A percentile compares a stretch with the other conserved stretches of the same genome.
Conservation (phyloP, 768 basidiomycete genomes). For the Cyclocybe aegerita region DNA sequence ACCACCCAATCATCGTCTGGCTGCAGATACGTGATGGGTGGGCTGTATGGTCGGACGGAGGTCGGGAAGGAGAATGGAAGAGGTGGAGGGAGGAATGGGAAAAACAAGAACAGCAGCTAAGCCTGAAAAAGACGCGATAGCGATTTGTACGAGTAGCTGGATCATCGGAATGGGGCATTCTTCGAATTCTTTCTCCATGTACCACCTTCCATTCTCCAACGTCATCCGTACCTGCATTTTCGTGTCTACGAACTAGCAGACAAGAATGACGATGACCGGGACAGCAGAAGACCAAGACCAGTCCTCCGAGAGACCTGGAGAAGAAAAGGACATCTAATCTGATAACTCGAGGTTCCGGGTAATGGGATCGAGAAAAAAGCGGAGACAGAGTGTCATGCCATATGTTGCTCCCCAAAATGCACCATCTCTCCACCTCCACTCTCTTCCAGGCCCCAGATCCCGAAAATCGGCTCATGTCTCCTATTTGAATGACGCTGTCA, state of each 20-base stretch:
- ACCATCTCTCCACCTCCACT: neutral
- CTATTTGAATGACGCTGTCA: too few species aligned
- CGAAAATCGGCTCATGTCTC: too few species aligned
- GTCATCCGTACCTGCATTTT: too few species aligned
- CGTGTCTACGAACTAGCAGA: too few species aligned
- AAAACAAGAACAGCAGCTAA: conserved; percentile 22
- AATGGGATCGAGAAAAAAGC: neutral
- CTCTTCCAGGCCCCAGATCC: too few species aligned
- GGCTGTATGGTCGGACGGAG: conserved; percentile 80
- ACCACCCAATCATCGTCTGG: conserved; percentile 61
- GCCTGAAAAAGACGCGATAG: conserved; percentile 18
- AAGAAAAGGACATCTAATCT: neutral
- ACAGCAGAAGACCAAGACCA: too few species aligned
- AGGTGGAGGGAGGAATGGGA: conserved; percentile 65
- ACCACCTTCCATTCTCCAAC: too few species aligned
- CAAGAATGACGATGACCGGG: too few species aligned
- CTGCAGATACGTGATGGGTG: conserved; percentile 78
- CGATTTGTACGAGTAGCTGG: neutral
- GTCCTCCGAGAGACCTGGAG: too few species aligned
- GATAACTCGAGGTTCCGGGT: neutral
- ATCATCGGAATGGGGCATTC: too few species aligned
- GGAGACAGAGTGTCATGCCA: neutral
- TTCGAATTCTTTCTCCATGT: neutral
- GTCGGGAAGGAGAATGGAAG: conserved; percentile 68
- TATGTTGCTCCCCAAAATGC: neutral